phyloP scores from a whole-genome alignment of 768 basidiomycete species.

The Trametes gibbosa region DNA sequence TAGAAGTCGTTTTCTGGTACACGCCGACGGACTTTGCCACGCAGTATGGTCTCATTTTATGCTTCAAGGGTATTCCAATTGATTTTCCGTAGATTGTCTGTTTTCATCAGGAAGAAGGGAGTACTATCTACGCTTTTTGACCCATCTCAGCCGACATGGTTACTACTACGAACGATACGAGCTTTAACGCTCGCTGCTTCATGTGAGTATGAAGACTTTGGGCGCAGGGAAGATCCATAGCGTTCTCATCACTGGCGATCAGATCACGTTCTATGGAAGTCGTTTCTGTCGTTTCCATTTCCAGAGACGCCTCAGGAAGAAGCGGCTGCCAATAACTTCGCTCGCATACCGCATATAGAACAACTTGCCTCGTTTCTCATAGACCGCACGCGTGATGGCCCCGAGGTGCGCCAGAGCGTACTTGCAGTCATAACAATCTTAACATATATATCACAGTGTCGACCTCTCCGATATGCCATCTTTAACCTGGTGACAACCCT shows the following conservation, averaged over 20 bases:
- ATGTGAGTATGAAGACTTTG: constrained; percentile 36
- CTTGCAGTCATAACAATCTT: not conserved
- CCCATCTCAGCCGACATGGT: constrained; percentile 47
- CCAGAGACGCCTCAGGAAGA: constrained; percentile 4
- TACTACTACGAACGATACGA: constrained; percentile 48
- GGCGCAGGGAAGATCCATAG: not conserved
- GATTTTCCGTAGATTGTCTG: constrained; percentile 35
- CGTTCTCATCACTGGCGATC: not conserved
- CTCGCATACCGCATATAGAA: constrained; percentile 31
- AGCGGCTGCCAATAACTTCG: constrained; percentile 8
- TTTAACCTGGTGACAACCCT: constrained; percentile 42
- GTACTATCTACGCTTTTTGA: constrained; percentile 50
- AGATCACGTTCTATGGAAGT: constrained; percentile 16
- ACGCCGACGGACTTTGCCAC: constrained; percentile 41
- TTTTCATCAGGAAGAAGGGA: constrained; percentile 38
- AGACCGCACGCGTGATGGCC: constrained; percentile 21
- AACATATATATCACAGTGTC: constrained; percentile 27
- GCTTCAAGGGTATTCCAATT: not conserved
- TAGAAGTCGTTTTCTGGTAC: constrained; percentile 55
- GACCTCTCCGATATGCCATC: constrained; percentile 36
- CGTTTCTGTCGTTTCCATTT: constrained; percentile 21
- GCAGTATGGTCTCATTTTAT: constrained; percentile 20
- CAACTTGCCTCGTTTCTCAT: constrained; percentile 28
- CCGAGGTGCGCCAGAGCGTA: constrained; percentile 18
- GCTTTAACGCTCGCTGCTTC: constrained; percentile 54